Evolutionary conservation across 768 basidiomycete species (phyloP), one percentile per base, ranked within the genome.

Genomic region (Terana coerulea): DNA sequence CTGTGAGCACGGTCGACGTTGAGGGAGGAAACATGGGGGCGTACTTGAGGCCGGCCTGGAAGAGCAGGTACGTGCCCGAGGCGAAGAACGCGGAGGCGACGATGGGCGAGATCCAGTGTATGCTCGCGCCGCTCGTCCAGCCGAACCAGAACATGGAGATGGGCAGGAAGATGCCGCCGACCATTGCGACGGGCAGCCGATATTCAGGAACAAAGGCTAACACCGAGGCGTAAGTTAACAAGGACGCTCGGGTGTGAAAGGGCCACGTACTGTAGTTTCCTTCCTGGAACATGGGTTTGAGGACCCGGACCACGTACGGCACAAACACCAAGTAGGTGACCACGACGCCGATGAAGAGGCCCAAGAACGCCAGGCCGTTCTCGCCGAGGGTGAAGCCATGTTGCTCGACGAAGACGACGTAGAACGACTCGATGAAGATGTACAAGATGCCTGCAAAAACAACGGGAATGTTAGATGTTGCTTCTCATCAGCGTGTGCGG

Each of bases 61-160:
- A 70, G 44, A 62, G 61, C 39, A 68, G 61, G 52, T 65, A 66
- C 17, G 67, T 60, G 15, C 68, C 66, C 3, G 64, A 55, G 33
- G 62, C 53, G 55, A 68, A 70, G n/a, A 70, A 54, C 15, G 64
- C 56, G 5, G 68, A 64, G 12, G 65, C 69, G 47, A 71, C 61
- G 49, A 67, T 55, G 25, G 69, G 67, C 1, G 63, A 64, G 33
- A 71, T 71, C 70, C 70, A 70, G 43, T 65, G 68, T 0, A 71
- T 51, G 49, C 51, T 56, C 19, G 58, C 36, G 6, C 55, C 59
- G 17, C 64, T 61, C 6, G 68, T 61, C 58, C 65, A 68, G 37
- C 69, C 69, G 52, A 71, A 71, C 55, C 65, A 63, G 50, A 71
- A 64, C 49, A 72, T 53, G 31, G 58, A 62, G 24, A 65, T 61